These are phyloP conservation scores for Zalaria obscura DNA, from an alignment of 2,329 filamentous ascomycete species.

Conservation along the genomic window DNA sequence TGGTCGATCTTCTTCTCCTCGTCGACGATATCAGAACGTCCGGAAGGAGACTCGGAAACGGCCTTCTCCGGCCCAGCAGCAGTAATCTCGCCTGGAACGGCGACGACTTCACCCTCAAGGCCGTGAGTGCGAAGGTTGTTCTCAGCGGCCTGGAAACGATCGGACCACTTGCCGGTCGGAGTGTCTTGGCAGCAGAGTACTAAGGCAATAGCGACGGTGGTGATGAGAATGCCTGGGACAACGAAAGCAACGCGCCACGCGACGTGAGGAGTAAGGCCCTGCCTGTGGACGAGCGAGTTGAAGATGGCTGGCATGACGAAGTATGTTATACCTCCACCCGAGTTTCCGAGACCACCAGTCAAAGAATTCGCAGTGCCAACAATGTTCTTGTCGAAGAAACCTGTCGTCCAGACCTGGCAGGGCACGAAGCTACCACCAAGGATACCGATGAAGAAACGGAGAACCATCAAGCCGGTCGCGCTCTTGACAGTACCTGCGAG, in stretches of 20 bases:
- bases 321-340: constrained; percentile 82
- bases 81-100: constrained; percentile 35
- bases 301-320: constrained; percentile 88
- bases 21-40: constrained; percentile 11
- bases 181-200: constrained; percentile 67
- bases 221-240: constrained; percentile 66
- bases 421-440: constrained; percentile 68
- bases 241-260: constrained; percentile 80
- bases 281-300: constrained; percentile 52
- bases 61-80: constrained; percentile 20
- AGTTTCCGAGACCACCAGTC: constrained; percentile 73
- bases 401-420: constrained; percentile 85
- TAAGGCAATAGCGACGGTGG: constrained; percentile 51
- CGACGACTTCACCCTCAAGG: constrained; percentile 28
- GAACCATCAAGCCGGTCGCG: constrained; percentile 51
- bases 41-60: constrained; percentile 15
- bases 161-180: constrained; percentile 67
- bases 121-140: constrained; percentile 37
- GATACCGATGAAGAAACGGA: constrained; percentile 70
- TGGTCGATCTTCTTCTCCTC: constrained; percentile 25
- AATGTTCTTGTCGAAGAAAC: constrained; percentile 85
- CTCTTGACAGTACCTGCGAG: constrained; percentile 64
- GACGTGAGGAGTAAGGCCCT: constrained; percentile 47
- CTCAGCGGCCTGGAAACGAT: constrained; percentile 47
- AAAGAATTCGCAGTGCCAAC: constrained; percentile 80